Evolutionary conservation across 306 rosid species (phyloP), one percentile per base, ranked within the genome.

Genomic region (Hippophae gyantsensis): DNA sequence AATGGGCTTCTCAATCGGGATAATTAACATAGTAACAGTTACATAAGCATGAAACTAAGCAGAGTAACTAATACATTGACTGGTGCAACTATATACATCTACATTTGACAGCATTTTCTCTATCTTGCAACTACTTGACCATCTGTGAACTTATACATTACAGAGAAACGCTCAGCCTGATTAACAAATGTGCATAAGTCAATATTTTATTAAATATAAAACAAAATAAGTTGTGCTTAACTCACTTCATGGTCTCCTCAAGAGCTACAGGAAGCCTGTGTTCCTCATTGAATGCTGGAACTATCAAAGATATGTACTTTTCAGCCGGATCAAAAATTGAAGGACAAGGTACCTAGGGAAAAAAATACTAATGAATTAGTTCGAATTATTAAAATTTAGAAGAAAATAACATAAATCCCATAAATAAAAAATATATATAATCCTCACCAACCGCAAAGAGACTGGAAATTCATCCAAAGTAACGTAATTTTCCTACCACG

Each of bases 281-380:
- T 74, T 90, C 92, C 68, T 87, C 96, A 62, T 87, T 90, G 74
- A 76, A 90, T 27, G 96, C 92, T 45, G 95, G 98, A 63, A 87
- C 67, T 44, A 90, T 85, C 80, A 90, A 76, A 60, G 96, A 87
- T 12, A 90, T 69, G 78, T 85, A 90, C 76, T 90, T 90, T 48
- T 86, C 81, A 0, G 97, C 90, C 45, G 95, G 96, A 85, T 87
- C 92, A 63, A 72, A 85, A 69, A 87, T 72, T 26, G 83, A 79
- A 56, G 97, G 86, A 57, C 95, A 90, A 43, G 80, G 81, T 77
- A 87, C 96, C 95, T 90, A 61, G 43, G 63, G 32, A 51, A 58
- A 62, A 56, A 32, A 56, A 43, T 46, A 6, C 57, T 47, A 60
- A 45, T 63, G 1, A 42, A 64, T 23, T 5, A 6, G 47, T 69